phyloP scores from a whole-genome alignment of 768 basidiomycete species.

The Naganishia randhawae region DNA sequence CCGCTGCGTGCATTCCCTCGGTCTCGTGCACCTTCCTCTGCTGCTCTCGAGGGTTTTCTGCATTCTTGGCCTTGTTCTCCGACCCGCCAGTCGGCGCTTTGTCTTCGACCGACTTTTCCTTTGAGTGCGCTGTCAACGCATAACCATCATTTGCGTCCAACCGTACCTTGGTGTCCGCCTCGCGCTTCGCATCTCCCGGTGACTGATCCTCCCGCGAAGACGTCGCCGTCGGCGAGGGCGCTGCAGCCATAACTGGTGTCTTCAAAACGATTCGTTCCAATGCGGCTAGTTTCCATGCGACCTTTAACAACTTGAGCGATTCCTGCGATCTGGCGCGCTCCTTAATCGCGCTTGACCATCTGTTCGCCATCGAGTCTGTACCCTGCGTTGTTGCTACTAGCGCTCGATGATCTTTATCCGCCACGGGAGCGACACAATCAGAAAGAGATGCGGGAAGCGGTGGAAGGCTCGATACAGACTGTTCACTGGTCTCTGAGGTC shows the following conservation, averaged over 20 bases:
- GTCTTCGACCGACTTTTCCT: no score
- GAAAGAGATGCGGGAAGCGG: neutral
- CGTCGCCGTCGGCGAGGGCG: neutral
- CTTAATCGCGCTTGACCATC: conserved; percentile 11
- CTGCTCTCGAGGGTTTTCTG: no score
- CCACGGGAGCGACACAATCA: neutral
- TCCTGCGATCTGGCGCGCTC: conserved; percentile 5
- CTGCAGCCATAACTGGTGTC: neutral
- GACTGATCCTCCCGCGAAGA: neutral
- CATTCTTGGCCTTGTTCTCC: no score
- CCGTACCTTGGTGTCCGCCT: no score
- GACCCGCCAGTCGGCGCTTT: no score
- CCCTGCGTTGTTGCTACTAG: neutral
- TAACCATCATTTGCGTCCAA: no score
- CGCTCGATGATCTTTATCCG: neutral
- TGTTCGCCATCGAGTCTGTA: neutral
- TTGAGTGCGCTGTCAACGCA: no score
- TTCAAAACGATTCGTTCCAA: conserved; percentile 10
- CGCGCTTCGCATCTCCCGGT: neutral
- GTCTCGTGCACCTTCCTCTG: no score
- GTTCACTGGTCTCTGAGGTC: neutral
- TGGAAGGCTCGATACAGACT: neutral
- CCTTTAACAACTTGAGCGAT: conserved; percentile 15
- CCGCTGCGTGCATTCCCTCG: no score
- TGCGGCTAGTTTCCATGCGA: conserved; percentile 9